Percentiles rank a stretch among this genome's conserved stretches.
These are phyloP conservation scores for Coniochaeta ligniaria DNA, from an alignment of 2,329 filamentous ascomycete genomes.

Conservation along the genomic window DNA sequence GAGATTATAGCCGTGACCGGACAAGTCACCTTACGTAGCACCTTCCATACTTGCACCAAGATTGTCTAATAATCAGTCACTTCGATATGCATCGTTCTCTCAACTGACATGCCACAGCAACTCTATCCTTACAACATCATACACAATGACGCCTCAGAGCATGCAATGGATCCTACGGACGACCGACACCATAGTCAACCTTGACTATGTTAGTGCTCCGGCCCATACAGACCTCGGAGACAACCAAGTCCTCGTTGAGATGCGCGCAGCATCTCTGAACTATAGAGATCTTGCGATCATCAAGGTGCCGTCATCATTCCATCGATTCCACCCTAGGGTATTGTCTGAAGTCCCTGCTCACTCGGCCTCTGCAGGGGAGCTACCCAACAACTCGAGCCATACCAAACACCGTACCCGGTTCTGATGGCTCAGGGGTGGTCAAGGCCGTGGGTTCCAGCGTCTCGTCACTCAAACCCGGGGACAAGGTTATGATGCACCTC, in stretches of 20 bases:
- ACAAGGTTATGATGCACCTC: conserved; percentile 48
- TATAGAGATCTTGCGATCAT: conserved; percentile 40
- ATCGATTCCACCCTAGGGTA: conserved; percentile 12
- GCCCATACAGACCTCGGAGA: not conserved
- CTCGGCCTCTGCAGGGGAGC: conserved; percentile 1
- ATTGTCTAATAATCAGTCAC: too few relatives aligned
- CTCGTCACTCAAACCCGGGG: conserved; percentile 34
- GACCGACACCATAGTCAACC: not conserved
- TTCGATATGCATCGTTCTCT: too few relatives aligned
- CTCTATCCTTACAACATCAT: not conserved
- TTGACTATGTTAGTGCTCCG: not conserved
- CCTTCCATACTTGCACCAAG: too few relatives aligned
- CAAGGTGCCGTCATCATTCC: conserved; percentile 6
- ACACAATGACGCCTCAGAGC: not conserved
- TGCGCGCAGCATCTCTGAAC: conserved; percentile 40
- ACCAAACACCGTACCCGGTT: conserved; percentile 22
- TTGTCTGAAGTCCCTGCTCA: conserved; percentile 8
- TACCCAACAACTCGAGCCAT: conserved; percentile 5
- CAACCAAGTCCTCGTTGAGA: conserved; percentile 49
- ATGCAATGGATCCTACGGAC: not conserved
- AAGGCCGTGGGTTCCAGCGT: conserved; percentile 47
- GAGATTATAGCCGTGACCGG: not conserved
- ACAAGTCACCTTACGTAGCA: too few relatives aligned
- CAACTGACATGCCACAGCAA: too few relatives aligned
- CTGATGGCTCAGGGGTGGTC: conserved; percentile 35